Conservation (phyloP, 2,329 filamentous ascomycete genomes). For the Sporothrix globosa region DNA sequence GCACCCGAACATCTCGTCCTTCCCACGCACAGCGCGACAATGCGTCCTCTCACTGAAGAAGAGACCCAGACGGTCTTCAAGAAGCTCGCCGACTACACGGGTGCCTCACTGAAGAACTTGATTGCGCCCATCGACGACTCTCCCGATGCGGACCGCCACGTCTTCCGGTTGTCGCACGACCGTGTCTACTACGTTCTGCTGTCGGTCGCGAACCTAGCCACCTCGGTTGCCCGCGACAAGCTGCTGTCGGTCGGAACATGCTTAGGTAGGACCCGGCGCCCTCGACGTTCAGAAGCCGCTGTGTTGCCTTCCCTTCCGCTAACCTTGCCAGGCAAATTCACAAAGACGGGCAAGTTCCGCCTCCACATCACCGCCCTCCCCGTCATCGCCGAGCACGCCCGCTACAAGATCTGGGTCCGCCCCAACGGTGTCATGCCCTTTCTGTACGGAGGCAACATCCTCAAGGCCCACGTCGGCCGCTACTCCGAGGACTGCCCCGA, state of each 20-base stretch:
- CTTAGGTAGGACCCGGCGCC: slow-evolving; percentile 55
- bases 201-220: slow-evolving; percentile 87
- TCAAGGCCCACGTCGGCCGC: slow-evolving; percentile 71
- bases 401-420: slow-evolving; percentile 98
- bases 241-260: slow-evolving; percentile 88
- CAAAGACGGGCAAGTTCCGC: slow-evolving; percentile 93
- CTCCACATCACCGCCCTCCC: slow-evolving; percentile 88
- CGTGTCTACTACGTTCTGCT: slow-evolving; percentile 92
- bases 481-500: slow-evolving; percentile 92
- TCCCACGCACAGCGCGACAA: slow-evolving; percentile 23
- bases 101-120: slow-evolving; percentile 80
- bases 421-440: slow-evolving; percentile 97
- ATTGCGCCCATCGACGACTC: slow-evolving; percentile 72
- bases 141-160: slow-evolving; percentile 73
- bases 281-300: too few species aligned
- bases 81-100: slow-evolving; percentile 93
- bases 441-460: slow-evolving; percentile 87
- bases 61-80: slow-evolving; percentile 69
- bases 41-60: slow-evolving; percentile 39
- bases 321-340: slow-evolving; percentile 75
- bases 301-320: not conserved
- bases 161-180: slow-evolving; percentile 76
- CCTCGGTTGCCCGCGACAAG: slow-evolving; percentile 77
- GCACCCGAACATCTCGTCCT: not conserved
- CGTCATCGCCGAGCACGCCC: slow-evolving; percentile 84